These are phyloP conservation scores for Cryptococcus sp. DNA, from an alignment of 1,284 basidiomycete species.

Conservation along the genomic window DNA sequence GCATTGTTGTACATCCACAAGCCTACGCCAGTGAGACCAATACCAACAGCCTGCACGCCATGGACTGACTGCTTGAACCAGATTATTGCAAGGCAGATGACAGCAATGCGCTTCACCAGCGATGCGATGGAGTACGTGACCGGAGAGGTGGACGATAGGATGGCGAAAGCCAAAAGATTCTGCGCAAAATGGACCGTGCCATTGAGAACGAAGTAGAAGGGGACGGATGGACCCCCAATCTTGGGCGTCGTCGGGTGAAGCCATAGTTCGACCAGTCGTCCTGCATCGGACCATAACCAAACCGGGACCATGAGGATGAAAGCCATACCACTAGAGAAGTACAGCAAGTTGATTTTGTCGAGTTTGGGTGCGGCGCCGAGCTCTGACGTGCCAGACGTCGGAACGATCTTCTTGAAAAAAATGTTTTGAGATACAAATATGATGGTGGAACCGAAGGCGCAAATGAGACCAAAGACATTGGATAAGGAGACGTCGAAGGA, in stretches of 20 bases:
- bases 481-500: conserved; percentile 87
- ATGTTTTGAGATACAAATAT: conserved; percentile 99
- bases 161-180: conserved; percentile 95
- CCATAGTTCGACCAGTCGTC: conserved; percentile 60
- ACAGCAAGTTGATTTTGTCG: conserved; percentile 94
- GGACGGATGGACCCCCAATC: conserved; percentile 33
- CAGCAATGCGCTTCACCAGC: conserved; percentile 94
- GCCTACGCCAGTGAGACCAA: conserved; percentile 83
- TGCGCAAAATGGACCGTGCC: conserved; percentile 96
- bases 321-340: conserved; percentile 93
- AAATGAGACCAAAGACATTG: conserved; percentile 78
- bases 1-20: conserved; percentile 96
- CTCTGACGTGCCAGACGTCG: conserved; percentile 57
- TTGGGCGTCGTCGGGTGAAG: conserved; percentile 17
- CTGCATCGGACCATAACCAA: conserved; percentile 84
- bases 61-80: conserved; percentile 94
- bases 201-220: conserved; percentile 82
- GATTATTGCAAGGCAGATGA: conserved; percentile 95
- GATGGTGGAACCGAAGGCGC: conserved; percentile 89
- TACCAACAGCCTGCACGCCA: conserved; percentile 80
- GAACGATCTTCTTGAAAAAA: conserved; percentile 98
- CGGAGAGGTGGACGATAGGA: conserved; percentile 91
- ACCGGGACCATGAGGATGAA: conserved; percentile 93
- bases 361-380: conserved; percentile 60
- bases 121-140: conserved; percentile 99